A percentile compares a stretch with the other conserved stretches of the same genome.
These are phyloP conservation scores for Cyclaneusma minus DNA, from an alignment of 2,329 filamentous ascomycete genomes.

Conservation along the genomic window DNA sequence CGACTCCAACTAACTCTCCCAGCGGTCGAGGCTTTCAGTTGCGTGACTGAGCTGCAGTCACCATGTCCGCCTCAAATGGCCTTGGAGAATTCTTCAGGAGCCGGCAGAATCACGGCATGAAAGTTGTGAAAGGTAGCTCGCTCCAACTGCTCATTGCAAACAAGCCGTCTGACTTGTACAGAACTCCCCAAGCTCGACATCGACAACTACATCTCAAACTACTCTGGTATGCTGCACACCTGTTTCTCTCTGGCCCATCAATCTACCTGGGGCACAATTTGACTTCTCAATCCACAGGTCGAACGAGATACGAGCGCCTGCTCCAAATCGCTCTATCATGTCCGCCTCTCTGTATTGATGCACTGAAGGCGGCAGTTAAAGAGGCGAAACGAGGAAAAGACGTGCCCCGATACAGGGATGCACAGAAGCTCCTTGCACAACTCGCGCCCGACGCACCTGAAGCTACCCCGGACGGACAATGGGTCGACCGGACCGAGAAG, in stretches of 20 bases:
- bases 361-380: slow-evolving; percentile 58
- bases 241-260: neutral
- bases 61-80: too few relatives aligned
- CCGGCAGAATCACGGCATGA: too few relatives aligned
- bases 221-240: slow-evolving; percentile 43
- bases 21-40: too few relatives aligned
- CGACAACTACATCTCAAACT: slow-evolving; percentile 81
- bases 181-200: slow-evolving; percentile 80
- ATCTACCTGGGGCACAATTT: neutral
- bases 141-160: too few relatives aligned
- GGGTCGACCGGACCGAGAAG: slow-evolving; percentile 55
- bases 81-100: too few relatives aligned
- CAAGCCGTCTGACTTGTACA: too few relatives aligned
- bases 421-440: slow-evolving; percentile 46
- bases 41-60: too few relatives aligned
- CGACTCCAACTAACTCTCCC: too few relatives aligned
- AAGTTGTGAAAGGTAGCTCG: too few relatives aligned
- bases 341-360: slow-evolving; percentile 60
- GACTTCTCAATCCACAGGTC: slow-evolving; percentile 33
- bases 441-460: slow-evolving; percentile 54
- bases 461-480: slow-evolving; percentile 50
- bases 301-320: slow-evolving; percentile 68
- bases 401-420: slow-evolving; percentile 52
- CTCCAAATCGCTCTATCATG: slow-evolving; percentile 69
- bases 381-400: slow-evolving; percentile 69